Conservation (phyloP, 495 filamentous ascomycete species). For the Talaromyces thailandensis region DNA sequence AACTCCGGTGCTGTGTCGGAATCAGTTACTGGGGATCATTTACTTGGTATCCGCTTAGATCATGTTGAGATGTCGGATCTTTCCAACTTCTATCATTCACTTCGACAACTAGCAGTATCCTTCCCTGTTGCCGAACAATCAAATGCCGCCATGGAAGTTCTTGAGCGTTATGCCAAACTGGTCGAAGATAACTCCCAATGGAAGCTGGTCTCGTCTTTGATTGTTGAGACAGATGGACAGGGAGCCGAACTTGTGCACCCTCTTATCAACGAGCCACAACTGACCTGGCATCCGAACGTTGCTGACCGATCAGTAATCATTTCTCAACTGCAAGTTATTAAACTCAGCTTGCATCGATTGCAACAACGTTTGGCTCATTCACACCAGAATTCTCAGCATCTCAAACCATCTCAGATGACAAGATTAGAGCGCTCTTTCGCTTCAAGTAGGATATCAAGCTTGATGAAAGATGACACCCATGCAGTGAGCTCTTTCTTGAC, state of each 20-base stretch:
- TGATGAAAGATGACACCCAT: slow-evolving; percentile 58
- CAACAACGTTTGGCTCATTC: slow-evolving; percentile 25
- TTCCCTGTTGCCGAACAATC: slow-evolving; percentile 7
- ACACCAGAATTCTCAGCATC: slow-evolving; percentile 25
- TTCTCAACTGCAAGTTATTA: slow-evolving; percentile 31
- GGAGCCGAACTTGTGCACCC: slow-evolving; percentile 31
- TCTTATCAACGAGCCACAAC: slow-evolving; percentile 33
- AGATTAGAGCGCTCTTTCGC: slow-evolving; percentile 60
- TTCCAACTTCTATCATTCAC: slow-evolving; percentile 32
- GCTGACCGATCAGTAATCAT: slow-evolving; percentile 19
- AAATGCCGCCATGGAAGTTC: background rate
- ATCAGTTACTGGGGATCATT: slow-evolving; percentile 9
- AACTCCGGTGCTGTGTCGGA: slow-evolving; percentile 16
- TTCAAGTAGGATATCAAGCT: slow-evolving; percentile 44
- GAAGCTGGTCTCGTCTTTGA: slow-evolving; percentile 19
- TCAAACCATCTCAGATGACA: slow-evolving; percentile 55
- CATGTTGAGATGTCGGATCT: slow-evolving; percentile 47
- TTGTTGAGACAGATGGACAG: slow-evolving; percentile 15
- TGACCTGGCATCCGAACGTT: slow-evolving; percentile 13
- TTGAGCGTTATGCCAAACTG: slow-evolving; percentile 24
- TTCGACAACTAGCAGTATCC: slow-evolving; percentile 13
- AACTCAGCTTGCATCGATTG: slow-evolving; percentile 28
- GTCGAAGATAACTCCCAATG: slow-evolving; percentile 32
- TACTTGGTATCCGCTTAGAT: slow-evolving; percentile 38
- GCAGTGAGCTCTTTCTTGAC: slow-evolving; percentile 37